Conservation (phyloP, 1,284 basidiomycete genomes). For the Ceratobasidium papillatum region DNA sequence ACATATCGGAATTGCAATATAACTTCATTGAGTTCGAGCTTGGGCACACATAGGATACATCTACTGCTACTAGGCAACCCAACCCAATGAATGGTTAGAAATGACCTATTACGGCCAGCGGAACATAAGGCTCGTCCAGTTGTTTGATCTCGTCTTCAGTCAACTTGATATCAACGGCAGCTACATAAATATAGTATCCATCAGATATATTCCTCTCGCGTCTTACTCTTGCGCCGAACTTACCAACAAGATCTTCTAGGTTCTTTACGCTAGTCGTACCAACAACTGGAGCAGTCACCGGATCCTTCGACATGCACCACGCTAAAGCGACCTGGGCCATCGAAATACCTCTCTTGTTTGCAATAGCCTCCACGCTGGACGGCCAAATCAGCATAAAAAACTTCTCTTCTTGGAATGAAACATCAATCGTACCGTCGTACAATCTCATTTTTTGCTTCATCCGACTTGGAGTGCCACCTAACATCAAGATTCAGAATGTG, state of each 20-base stretch:
- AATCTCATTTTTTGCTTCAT: not conserved
- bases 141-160: conserved; percentile 42
- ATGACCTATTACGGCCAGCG: conserved; percentile 1
- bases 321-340: conserved; percentile 36
- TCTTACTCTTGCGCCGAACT: not conserved
- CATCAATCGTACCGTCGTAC: conserved; percentile 9
- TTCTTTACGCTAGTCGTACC: conserved; percentile 41
- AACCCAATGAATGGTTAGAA: not conserved
- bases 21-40: conserved; percentile 32
- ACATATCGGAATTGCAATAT: conserved; percentile 49
- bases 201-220: not conserved
- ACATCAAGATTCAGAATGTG: no score
- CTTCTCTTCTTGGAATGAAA: no score
- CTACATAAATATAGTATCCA: not conserved
- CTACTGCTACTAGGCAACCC: conserved; percentile 1
- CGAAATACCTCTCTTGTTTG: conserved; percentile 46
- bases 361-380: conserved; percentile 45
- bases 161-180: conserved; percentile 34
- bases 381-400: not conserved
- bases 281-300: conserved; percentile 39
- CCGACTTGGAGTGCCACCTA: not conserved
- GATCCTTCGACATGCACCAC: conserved; percentile 36
- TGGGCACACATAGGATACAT: not conserved
- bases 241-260: conserved; percentile 38
- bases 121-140: conserved; percentile 31